Evolutionary conservation across 1,284 basidiomycete species (phyloP).

Genomic region (Austropuccinia psidii): DNA sequence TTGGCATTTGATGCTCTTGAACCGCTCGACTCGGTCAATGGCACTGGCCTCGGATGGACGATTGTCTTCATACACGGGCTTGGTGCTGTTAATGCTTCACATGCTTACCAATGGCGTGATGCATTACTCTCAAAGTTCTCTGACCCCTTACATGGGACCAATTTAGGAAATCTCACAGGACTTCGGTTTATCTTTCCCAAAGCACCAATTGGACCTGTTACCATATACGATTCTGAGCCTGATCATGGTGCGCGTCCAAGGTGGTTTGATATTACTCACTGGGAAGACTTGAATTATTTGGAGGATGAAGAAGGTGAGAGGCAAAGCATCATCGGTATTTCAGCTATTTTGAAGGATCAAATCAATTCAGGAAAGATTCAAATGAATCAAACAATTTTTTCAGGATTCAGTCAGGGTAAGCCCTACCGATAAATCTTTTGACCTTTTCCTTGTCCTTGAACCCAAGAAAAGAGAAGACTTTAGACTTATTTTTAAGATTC

Average conservation of each 20-base stretch:
- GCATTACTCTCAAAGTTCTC: neutral
- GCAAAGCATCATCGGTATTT: constrained; percentile 9
- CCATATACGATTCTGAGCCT: neutral
- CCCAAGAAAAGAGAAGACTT: neutral
- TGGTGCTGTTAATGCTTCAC: constrained; percentile 6
- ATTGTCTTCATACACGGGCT: constrained; percentile 20
- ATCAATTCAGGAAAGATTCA: neutral
- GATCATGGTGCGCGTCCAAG: neutral
- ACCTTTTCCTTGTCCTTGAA: neutral
- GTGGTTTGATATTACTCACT: constrained; percentile 31
- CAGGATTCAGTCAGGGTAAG: constrained; percentile 29
- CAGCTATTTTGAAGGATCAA: neutral
- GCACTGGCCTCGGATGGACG: constrained; percentile 13
- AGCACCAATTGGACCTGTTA: constrained; percentile 16
- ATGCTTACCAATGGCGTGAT: neutral
- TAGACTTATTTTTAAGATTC: neutral
- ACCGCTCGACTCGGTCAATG: neutral
- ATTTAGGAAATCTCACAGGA: constrained; percentile 5
- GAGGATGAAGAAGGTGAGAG: constrained; percentile 22
- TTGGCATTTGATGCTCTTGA: neutral
- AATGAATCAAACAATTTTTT: constrained; percentile 9
- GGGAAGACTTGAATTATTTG: constrained; percentile 19
- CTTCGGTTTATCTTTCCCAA: constrained; percentile 11
- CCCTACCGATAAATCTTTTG: neutral
- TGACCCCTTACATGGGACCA: neutral